A percentile compares a stretch with the other conserved stretches of the same genome.
Evolutionary conservation across 2,329 filamentous ascomycete species (phyloP).

Genomic region (Biscogniauxia marginata): DNA sequence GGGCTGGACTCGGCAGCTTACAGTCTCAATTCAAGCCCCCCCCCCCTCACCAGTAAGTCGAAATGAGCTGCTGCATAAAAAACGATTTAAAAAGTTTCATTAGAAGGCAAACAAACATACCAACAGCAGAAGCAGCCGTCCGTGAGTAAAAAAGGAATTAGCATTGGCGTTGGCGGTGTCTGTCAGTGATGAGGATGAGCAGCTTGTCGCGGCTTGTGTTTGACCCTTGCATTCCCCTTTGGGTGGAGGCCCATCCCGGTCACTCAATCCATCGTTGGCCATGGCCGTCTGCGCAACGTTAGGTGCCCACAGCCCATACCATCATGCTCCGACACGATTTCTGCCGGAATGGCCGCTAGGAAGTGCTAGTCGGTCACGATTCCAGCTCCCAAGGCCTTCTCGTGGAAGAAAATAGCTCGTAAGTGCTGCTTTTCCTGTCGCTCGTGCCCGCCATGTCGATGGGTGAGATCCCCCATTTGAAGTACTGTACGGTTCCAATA

Average conservation of each 20-base stretch:
- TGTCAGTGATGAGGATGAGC: conserved; percentile 19
- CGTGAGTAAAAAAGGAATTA: background rate
- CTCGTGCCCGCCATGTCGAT: background rate
- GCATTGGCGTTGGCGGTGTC: conserved; percentile 17
- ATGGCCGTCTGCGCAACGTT: conserved; percentile 27
- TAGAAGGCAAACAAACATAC: background rate
- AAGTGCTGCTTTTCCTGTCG: background rate
- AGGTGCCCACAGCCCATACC: conserved; percentile 6
- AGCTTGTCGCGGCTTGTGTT: conserved; percentile 23
- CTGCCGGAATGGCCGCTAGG: background rate
- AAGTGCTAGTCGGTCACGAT: conserved; percentile 1
- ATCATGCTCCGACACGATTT: background rate
- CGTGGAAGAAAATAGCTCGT: background rate
- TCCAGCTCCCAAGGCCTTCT: conserved; percentile 2
- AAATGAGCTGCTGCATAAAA: background rate
- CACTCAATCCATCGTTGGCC: conserved; percentile 25
- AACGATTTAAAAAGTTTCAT: background rate
- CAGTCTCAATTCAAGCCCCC: background rate
- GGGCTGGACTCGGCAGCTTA: background rate
- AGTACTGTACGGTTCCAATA: conserved; percentile 14
- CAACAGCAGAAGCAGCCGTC: background rate
- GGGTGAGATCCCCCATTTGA: conserved; percentile 4
- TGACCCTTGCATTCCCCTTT: conserved; percentile 29
- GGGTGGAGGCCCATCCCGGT: conserved; percentile 26
- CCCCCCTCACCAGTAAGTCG: background rate